A percentile compares a stretch with the other conserved stretches of the same genome.
These are phyloP conservation scores for Helicocarpus griseus DNA, from an alignment of 2,329 filamentous ascomycete species.

Conservation along the genomic window DNA sequence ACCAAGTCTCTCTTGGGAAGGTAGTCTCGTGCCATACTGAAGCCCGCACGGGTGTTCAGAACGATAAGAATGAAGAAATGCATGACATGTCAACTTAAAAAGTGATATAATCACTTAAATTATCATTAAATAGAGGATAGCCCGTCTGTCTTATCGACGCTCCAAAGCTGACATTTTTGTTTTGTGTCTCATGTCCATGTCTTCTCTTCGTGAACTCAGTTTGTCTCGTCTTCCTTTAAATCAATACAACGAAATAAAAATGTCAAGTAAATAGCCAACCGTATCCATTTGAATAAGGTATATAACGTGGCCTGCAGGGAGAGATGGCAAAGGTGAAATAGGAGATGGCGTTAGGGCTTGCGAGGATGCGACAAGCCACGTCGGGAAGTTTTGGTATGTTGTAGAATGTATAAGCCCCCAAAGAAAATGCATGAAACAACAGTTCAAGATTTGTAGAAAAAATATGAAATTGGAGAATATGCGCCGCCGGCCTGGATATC, in stretches of 20 bases:
- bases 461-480: neutral
- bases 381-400: neutral
- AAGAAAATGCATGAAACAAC: neutral
- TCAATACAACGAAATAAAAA: neutral
- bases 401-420: neutral
- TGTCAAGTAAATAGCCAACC: neutral
- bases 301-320: neutral
- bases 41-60: no score
- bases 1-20: no score
- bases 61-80: neutral
- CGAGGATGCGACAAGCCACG: neutral
- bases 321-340: neutral
- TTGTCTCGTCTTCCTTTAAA: neutral
- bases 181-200: neutral
- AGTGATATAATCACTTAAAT: neutral
- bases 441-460: neutral
- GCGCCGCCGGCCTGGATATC: conserved; percentile 1
- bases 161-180: neutral
- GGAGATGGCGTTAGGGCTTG: neutral
- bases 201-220: neutral
- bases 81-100: no score
- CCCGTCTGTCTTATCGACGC: neutral
- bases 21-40: no score
- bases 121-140: neutral
- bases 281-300: neutral